Percentiles rank a stretch among this genome's conserved stretches.
Evolutionary conservation across 2,329 filamentous ascomycete genomes (phyloP).

Genomic region (Triangularia verruculosa): DNA sequence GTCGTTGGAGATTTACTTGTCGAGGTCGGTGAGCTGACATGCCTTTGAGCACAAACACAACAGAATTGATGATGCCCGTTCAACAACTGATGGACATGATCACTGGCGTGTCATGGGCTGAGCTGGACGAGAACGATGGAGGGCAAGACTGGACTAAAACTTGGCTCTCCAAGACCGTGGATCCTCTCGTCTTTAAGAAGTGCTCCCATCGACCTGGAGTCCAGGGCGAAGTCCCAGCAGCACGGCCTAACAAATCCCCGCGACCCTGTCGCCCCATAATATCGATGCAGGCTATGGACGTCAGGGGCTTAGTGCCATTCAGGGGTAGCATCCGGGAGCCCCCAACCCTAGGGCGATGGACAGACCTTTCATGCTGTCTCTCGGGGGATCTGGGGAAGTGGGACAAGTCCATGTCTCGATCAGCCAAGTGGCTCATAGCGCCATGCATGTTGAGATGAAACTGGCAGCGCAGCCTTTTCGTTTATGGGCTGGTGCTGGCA

Average conservation of each 20-base stretch:
- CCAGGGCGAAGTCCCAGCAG: neutral
- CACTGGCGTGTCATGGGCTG: neutral
- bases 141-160: neutral
- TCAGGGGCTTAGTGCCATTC: neutral
- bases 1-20: neutral
- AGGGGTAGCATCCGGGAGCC: neutral
- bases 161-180: neutral
- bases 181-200: neutral
- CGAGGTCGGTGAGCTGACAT: neutral
- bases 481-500: neutral
- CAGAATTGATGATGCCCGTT: neutral
- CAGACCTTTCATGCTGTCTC: neutral
- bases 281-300: neutral
- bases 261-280: neutral
- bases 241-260: neutral
- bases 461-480: neutral
- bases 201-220: neutral
- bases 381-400: neutral
- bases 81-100: neutral
- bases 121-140: neutral
- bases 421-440: neutral
- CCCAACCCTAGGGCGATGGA: neutral
- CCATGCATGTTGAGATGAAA: neutral
- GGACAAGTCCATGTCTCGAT: neutral
- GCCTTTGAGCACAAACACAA: neutral